A percentile compares a stretch with the other conserved stretches of the same genome.
Conservation (phyloP, 2,329 filamentous ascomycete species). For the Rutstroemia sp. region DNA sequence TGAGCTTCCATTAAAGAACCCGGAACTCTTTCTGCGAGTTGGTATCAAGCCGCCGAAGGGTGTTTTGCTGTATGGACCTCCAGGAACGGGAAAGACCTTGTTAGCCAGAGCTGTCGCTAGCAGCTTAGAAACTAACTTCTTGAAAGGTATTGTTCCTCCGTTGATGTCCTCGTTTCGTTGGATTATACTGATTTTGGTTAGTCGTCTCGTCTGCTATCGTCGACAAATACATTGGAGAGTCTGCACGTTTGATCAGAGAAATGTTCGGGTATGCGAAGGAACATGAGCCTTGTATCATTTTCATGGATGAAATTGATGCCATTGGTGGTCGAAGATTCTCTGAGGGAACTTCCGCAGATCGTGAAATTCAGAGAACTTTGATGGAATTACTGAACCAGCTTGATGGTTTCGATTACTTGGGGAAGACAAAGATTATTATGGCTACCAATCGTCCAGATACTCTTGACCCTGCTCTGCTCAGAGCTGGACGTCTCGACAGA, state of each 20-base stretch:
- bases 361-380: slow-evolving; percentile 94
- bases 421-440: slow-evolving; percentile 99
- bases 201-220: slow-evolving; percentile 98
- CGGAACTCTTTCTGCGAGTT: slow-evolving; percentile 91
- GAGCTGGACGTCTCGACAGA: slow-evolving; percentile 87
- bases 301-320: slow-evolving; percentile 99
- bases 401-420: slow-evolving; percentile 97
- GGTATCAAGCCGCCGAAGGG: slow-evolving; percentile 99
- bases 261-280: slow-evolving; percentile 99
- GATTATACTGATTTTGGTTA: slow-evolving; percentile 32
- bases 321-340: slow-evolving; percentile 96
- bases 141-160: slow-evolving; percentile 63
- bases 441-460: slow-evolving; percentile 97
- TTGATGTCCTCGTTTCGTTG: neutral
- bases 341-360: slow-evolving; percentile 93
- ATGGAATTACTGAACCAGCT: slow-evolving; percentile 99
- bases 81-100: slow-evolving; percentile 93
- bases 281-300: slow-evolving; percentile 99
- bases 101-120: slow-evolving; percentile 92
- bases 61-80: slow-evolving; percentile 90
- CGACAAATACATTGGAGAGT: slow-evolving; percentile 99
- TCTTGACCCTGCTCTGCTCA: slow-evolving; percentile 83
- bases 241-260: slow-evolving; percentile 90
- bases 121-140: slow-evolving; percentile 94
- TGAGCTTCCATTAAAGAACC: slow-evolving; percentile 96